phyloP scores from a whole-genome alignment of 2,329 filamentous ascomycete genomes.

The Alternaria sp. region DNA sequence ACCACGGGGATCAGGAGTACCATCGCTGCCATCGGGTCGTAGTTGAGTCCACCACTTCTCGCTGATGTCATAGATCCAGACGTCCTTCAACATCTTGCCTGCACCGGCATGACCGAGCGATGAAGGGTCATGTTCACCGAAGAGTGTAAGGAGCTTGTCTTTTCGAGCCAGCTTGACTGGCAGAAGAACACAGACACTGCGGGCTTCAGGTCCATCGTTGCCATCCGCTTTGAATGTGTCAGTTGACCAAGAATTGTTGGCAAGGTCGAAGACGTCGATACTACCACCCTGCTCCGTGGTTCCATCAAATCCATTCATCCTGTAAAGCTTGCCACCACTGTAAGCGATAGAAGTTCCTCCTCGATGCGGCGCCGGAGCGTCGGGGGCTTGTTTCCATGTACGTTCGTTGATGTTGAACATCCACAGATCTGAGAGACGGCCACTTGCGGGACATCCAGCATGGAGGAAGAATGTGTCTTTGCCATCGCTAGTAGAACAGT shows the following conservation, averaged over 20 bases:
- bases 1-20: slow-evolving; percentile 53
- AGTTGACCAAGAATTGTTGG: slow-evolving; percentile 51
- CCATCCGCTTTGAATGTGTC: slow-evolving; percentile 52
- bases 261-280: slow-evolving; percentile 66
- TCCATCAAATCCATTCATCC: slow-evolving; percentile 83
- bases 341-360: slow-evolving; percentile 73
- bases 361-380: slow-evolving; percentile 70
- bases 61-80: slow-evolving; percentile 55
- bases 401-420: slow-evolving; percentile 70
- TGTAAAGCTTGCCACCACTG: slow-evolving; percentile 69
- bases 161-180: slow-evolving; percentile 48
- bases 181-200: slow-evolving; percentile 59
- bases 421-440: slow-evolving; percentile 75
- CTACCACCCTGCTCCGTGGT: slow-evolving; percentile 71
- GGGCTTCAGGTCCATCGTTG: slow-evolving; percentile 52
- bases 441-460: slow-evolving; percentile 72
- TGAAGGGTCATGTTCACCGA: slow-evolving; percentile 62
- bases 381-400: slow-evolving; percentile 71
- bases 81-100: slow-evolving; percentile 62
- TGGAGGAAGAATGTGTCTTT: slow-evolving; percentile 76
- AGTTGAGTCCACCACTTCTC: slow-evolving; percentile 46
- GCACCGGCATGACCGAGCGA: slow-evolving; percentile 61
- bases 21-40: slow-evolving; percentile 26
- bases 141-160: slow-evolving; percentile 56
- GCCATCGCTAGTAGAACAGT: slow-evolving; percentile 69